Base-by-base conservation (phyloP, 2,329 filamentous ascomycete species). In the Coniochaeta hoffmannii region DNA sequence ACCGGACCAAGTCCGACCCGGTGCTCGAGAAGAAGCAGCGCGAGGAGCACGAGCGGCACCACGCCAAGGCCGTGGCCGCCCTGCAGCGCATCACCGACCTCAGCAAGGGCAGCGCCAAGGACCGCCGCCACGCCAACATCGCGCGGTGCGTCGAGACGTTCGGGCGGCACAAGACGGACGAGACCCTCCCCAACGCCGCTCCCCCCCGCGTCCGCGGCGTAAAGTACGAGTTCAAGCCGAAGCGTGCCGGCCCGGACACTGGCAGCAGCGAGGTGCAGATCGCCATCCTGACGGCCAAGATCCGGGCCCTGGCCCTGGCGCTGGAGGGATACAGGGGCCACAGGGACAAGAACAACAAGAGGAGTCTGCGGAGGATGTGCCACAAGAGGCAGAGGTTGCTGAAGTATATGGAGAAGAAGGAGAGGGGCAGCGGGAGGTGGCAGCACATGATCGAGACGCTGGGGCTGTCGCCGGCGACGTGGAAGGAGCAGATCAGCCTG, bases 221-320 rank as follows among this genome's bases (percentile, higher is more conserved):
- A 67, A 66, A 72, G 54, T 66, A 64, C 15, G 67, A 69, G 63
- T 70, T 71, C 57, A 71, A 64, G 73, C 74, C 70, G 56, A 61
- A 63, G 26, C 87, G 95, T 31, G 84, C 86, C n/a, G 94, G 94
- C 0, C 88, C 88, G 5, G 94, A 99, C 68, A 99, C 93, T 1
- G 94, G 94, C 34, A 96, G 90, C 64, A 90, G 90, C 7, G 94
- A 99, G 73, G 95, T 99, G n/a, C 94, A 99, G 76, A 90, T 95
- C 62, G 92, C 91, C 49, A 95, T 99, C 63, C 72, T 99, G 69
- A 99, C 94, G 3, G 83, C 90, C 56, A 97, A 97, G 80, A 99
- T 99, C 68, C 80, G 90, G 60, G 85, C 87, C 24, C 71, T 99
- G 52, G 86, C 88, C 15, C 79, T 88, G 62, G 85, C 87, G 61